These are phyloP conservation scores for Chytriomyces sp. DNA, from an alignment of 192 early-diverging fungal species.

Conservation along the genomic window DNA sequence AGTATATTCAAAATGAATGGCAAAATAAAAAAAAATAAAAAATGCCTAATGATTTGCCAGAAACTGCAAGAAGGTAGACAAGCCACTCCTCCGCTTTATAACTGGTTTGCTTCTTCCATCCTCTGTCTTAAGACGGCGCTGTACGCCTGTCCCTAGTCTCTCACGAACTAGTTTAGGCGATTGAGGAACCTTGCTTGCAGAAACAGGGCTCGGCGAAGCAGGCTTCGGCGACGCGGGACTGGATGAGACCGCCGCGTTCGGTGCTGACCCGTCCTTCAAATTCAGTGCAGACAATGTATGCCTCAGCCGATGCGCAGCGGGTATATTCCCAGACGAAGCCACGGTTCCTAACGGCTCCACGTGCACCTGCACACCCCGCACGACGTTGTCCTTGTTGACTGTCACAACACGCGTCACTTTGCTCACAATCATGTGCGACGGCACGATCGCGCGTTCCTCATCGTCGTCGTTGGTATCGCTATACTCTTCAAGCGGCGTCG, in stretches of 20 bases:
- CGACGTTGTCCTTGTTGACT: background rate
- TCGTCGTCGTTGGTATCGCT: background rate
- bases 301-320: background rate
- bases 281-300: background rate
- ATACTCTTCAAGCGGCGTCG: background rate
- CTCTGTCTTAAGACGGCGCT: background rate
- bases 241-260: background rate
- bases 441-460: too few relatives aligned
- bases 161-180: background rate
- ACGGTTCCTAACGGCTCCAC: constrained; percentile 19
- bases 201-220: background rate
- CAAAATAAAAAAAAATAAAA: too few relatives aligned
- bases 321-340: background rate
- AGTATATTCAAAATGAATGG: too few relatives aligned
- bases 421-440: constrained; percentile 6
- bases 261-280: background rate
- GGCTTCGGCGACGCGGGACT: background rate
- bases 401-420: constrained; percentile 22
- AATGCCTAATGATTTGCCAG: background rate
- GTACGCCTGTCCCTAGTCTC: background rate
- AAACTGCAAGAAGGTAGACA: constrained; percentile 18
- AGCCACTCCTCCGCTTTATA: constrained; percentile 23
- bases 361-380: background rate
- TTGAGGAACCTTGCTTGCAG: background rate
- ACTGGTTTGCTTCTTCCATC: background rate